Percentiles rank a stretch among this genome's conserved stretches.
Evolutionary conservation across 441 rosid species (phyloP).

Genomic region (Corymbia citriodora): DNA sequence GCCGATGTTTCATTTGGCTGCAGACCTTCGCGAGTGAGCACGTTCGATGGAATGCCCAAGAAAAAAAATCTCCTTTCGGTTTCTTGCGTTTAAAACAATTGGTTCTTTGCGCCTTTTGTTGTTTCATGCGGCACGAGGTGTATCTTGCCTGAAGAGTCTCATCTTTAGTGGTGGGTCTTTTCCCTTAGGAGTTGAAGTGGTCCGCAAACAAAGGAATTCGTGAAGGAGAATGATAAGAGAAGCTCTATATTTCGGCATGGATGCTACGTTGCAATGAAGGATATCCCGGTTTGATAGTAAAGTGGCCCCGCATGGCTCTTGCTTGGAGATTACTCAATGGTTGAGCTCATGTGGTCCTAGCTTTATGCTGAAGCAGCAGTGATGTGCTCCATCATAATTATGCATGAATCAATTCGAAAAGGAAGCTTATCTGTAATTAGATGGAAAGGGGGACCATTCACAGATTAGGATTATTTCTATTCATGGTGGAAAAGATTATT

Average conservation of each 20-base stretch:
- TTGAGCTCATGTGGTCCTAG: neutral
- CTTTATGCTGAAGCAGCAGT: neutral
- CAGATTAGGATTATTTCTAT: neutral
- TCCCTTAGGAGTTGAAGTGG: neutral
- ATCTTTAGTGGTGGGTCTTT: neutral
- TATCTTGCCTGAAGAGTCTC: neutral
- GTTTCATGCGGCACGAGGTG: neutral
- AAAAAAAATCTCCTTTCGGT: neutral
- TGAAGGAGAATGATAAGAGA: neutral
- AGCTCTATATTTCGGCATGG: neutral
- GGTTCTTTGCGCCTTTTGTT: neutral
- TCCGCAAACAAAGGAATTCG: neutral
- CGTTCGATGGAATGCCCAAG: neutral
- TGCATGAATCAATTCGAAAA: neutral
- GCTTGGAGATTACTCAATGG: neutral
- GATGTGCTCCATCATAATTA: neutral
- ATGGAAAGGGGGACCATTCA: neutral
- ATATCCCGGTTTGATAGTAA: neutral
- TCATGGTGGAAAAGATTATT: neutral
- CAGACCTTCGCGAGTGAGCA: neutral
- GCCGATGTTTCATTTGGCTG: neutral
- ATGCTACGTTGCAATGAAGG: neutral
- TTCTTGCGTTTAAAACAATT: neutral
- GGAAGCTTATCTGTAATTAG: neutral
- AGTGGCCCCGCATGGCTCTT: neutral